Conservation (phyloP, 345 rosid genomes). For the Salix udensis region DNA sequence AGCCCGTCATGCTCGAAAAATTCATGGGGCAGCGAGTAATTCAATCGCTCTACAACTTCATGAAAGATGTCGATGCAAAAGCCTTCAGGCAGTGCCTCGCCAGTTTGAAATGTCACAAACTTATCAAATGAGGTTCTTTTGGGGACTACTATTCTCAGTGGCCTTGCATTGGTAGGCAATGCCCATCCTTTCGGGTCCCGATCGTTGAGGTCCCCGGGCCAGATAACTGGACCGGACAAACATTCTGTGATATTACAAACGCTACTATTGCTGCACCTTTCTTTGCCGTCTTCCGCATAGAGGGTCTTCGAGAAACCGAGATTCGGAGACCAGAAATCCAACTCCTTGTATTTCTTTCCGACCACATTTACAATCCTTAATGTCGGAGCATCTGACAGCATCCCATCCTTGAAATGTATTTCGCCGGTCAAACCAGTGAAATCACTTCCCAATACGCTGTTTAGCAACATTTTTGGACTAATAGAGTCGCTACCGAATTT, state of each 20-base stretch:
- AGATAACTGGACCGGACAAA: conserved; percentile 20
- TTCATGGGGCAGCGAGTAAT: conserved; percentile 21
- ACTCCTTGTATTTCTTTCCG: conserved; percentile 39
- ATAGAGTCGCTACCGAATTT: background rate
- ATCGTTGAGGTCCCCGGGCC: conserved; percentile 33
- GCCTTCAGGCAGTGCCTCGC: conserved; percentile 26
- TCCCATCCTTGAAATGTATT: conserved; percentile 28
- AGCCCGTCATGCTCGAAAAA: conserved; percentile 30
- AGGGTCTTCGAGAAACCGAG: conserved; percentile 27
- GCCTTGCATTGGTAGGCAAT: conserved; percentile 27
- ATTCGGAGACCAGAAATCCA: conserved; percentile 38
- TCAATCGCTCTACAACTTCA: conserved; percentile 8
- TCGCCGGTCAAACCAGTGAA: conserved; percentile 43
- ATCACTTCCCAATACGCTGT: conserved; percentile 19
- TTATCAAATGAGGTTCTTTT: conserved; percentile 32
- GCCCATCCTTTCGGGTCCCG: conserved; percentile 37
- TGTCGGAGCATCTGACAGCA: conserved; percentile 1
- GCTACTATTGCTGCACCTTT: background rate
- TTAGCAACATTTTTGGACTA: conserved; percentile 6
- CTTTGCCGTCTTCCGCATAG: background rate
- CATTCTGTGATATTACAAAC: background rate
- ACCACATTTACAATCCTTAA: conserved; percentile 36
- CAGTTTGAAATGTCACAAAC: conserved; percentile 36
- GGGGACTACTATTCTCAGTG: conserved; percentile 46
- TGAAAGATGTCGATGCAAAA: conserved; percentile 50